Percentiles rank a stretch among this genome's conserved stretches.
Conservation (phyloP, 2,329 filamentous ascomycete species). For the Fusarium tuaranense region DNA sequence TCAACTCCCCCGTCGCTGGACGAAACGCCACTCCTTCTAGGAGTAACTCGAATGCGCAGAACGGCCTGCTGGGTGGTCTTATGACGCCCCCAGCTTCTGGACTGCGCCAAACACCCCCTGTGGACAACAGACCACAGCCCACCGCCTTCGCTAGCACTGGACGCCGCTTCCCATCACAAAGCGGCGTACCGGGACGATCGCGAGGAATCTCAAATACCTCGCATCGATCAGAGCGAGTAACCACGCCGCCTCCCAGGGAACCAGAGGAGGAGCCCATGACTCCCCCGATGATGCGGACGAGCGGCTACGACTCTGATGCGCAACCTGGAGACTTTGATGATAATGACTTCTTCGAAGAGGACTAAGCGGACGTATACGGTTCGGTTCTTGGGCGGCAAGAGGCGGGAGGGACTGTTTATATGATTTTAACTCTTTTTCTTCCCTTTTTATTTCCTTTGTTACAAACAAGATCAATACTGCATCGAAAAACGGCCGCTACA, state of each 20-base stretch:
- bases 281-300: slow-evolving; percentile 70
- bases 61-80: slow-evolving; percentile 78
- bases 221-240: slow-evolving; percentile 32
- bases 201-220: slow-evolving; percentile 49
- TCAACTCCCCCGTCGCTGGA: slow-evolving; percentile 56
- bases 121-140: slow-evolving; percentile 59
- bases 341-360: slow-evolving; percentile 68
- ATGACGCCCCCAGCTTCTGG: slow-evolving; percentile 90
- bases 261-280: slow-evolving; percentile 62
- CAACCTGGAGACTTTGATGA: slow-evolving; percentile 70
- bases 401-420: slow-evolving; percentile 7
- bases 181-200: slow-evolving; percentile 38
- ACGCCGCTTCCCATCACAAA: slow-evolving; percentile 66
- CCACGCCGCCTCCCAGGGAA: slow-evolving; percentile 55
- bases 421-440: slow-evolving; percentile 18
- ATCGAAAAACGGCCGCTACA: slow-evolving; percentile 40
- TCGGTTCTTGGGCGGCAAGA: slow-evolving; percentile 5
- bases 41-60: slow-evolving; percentile 63
- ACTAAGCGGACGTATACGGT: slow-evolving; percentile 41
- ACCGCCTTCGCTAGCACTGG: slow-evolving; percentile 72
- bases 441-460: slow-evolving; percentile 47
- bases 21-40: slow-evolving; percentile 71
- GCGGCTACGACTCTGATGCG: slow-evolving; percentile 72
- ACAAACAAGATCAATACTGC: slow-evolving; percentile 30
- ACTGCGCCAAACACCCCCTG: slow-evolving; percentile 70